Percentiles rank a stretch among this genome's conserved stretches.
Evolutionary conservation across 371 early-diverging fungal genomes (phyloP).

Genomic region (Apophysomyces variabilis): DNA sequence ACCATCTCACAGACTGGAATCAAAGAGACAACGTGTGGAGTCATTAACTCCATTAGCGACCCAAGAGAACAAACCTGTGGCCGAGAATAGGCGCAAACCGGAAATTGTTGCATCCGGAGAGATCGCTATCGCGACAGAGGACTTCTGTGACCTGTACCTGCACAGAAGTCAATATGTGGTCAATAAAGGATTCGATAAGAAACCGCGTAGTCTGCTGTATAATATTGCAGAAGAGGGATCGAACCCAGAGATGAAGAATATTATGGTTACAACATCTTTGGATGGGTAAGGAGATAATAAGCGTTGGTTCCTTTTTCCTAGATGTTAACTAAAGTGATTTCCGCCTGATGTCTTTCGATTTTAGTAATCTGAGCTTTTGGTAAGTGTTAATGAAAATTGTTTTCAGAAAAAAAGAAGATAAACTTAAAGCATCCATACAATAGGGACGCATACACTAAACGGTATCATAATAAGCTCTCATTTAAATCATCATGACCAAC

Average conservation of each 20-base stretch:
- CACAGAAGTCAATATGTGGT: slow-evolving; percentile 16
- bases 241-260: slow-evolving; percentile 20
- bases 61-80: neutral
- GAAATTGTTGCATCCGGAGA: neutral
- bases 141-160: slow-evolving; percentile 22
- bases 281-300: slow-evolving; percentile 25
- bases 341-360: neutral
- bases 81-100: neutral
- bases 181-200: slow-evolving; percentile 18
- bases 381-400: slow-evolving; percentile 7
- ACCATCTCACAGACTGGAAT: neutral
- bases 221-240: slow-evolving; percentile 23
- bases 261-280: slow-evolving; percentile 36
- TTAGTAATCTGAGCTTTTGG: slow-evolving; percentile 43
- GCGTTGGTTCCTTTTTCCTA: neutral
- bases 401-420: too few relatives aligned
- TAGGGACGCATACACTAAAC: slow-evolving; percentile 26
- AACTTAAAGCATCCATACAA: neutral
- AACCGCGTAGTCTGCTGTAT: slow-evolving; percentile 40
- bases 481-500: neutral
- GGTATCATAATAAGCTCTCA: slow-evolving; percentile 6
- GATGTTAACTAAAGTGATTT: neutral
- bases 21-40: slow-evolving; percentile 2
- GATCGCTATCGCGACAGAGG: slow-evolving; percentile 12
- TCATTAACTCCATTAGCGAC: neutral